Base-by-base conservation (phyloP, 2,329 filamentous ascomycete genomes). In the Fusarium liriodendri region DNA sequence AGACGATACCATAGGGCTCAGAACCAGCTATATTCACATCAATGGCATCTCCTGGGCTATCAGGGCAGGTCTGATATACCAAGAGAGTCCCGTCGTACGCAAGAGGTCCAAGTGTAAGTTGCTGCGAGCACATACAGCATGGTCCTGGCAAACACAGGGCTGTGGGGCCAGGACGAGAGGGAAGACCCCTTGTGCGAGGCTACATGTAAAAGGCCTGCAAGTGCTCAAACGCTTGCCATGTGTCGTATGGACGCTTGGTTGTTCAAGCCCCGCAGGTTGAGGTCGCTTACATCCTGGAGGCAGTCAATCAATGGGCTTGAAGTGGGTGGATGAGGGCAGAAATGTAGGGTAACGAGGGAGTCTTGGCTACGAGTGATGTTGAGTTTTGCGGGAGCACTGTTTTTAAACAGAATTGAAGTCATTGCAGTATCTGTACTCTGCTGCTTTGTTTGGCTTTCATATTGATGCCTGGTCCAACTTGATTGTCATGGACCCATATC, bases 181-280 rank as follows among this genome's bases (percentile, higher is more conserved):
- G 37, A 40, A 37, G 22, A 61, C 55, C 54, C 60, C 47, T 73
- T 75, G 74, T 76, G 27, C 69, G 70, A 76, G 61, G 66, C 29
- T 63, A 50, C 55, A 72, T 67, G 52, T 72, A 65, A 47, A 69
- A 52, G 62, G 72, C 57, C 62, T 71, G 40, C 42, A 55, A 54
- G 54, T 70, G 50, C 59, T 71, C 58, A 66, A 74, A 73, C 64
- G 25, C 32, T 64, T 60, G 64, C 54, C 60, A 75, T 67, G 54
- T 76, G 52, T 67, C 62, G 66, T 57, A 57, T 71, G 66, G 61
- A 50, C 69, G 66, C 64, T 73, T 66, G 64, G 64, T 57, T 62
- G 63, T 64, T 62, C 72, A 62, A 71, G 16, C 59, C 58, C 45
- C 57, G 57, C 67, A 59, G 65, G 54, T 62, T 62, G 61, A 66